Evolutionary conservation across 2,329 filamentous ascomycete genomes (phyloP).

Genomic region (Fusarium hostae): DNA sequence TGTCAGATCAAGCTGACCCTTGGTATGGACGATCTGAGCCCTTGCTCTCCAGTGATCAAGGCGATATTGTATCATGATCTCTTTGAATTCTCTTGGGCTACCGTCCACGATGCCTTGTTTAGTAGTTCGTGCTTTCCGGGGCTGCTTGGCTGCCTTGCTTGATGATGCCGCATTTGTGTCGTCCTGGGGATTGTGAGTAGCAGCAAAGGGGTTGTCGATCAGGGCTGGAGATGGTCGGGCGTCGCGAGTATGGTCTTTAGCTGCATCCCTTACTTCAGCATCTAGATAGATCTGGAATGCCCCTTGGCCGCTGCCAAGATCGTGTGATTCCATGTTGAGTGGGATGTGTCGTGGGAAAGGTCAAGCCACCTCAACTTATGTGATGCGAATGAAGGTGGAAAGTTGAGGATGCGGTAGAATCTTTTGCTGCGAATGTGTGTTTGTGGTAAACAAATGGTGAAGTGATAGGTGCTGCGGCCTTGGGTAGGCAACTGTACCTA

Average conservation of each 20-base stretch:
- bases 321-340: constrained; percentile 9
- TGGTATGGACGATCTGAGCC: constrained; percentile 31
- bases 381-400: neutral
- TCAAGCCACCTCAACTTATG: neutral
- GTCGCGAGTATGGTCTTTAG: neutral
- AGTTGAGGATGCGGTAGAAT: neutral
- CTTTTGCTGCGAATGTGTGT: neutral
- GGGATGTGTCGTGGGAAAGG: neutral
- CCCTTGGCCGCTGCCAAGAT: neutral
- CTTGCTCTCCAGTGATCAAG: constrained; percentile 37
- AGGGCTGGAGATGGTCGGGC: neutral
- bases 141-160: neutral
- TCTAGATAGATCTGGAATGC: neutral
- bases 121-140: neutral
- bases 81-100: constrained; percentile 25
- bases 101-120: neutral
- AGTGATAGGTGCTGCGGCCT: neutral
- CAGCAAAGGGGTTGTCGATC: neutral
- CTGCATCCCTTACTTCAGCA: neutral
- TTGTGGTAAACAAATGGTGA: constrained; percentile 5
- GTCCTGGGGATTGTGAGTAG: neutral
- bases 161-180: neutral
- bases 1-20: constrained; percentile 32
- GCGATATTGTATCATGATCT: constrained; percentile 30
- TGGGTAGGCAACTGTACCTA: neutral